A percentile compares a stretch with the other conserved stretches of the same genome.
phyloP scores from a whole-genome alignment of 2,329 filamentous ascomycete genomes.

The Epichloe scottii region DNA sequence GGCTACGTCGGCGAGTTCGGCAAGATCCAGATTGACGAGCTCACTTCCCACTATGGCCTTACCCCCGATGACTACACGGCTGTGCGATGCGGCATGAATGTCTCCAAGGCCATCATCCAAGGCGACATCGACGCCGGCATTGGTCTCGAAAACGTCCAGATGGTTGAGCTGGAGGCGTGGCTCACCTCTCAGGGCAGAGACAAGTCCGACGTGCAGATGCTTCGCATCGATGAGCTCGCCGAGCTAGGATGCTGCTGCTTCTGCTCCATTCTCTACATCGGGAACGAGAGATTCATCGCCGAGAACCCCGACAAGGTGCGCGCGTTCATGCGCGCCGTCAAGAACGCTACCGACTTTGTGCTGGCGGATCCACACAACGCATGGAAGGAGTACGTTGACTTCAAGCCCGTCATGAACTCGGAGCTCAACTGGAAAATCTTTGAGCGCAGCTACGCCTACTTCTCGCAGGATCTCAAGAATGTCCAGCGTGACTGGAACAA shows the following conservation, averaged over 20 bases:
- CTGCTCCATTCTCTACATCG: constrained; percentile 71
- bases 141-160: constrained; percentile 70
- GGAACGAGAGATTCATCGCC: constrained; percentile 58
- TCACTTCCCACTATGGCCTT: constrained; percentile 69
- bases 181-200: constrained; percentile 49
- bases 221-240: constrained; percentile 68
- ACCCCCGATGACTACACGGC: constrained; percentile 60
- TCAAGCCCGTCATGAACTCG: constrained; percentile 59
- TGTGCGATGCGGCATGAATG: constrained; percentile 71
- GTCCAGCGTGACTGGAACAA: constrained; percentile 64
- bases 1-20: constrained; percentile 73
- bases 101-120: constrained; percentile 61
- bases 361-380: constrained; percentile 49
- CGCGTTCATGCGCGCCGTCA: constrained; percentile 60
- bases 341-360: constrained; percentile 62
- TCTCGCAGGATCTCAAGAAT: constrained; percentile 63
- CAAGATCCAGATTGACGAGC: constrained; percentile 74
- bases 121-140: constrained; percentile 63
- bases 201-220: constrained; percentile 61
- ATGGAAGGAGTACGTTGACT: constrained; percentile 56
- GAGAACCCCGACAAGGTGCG: constrained; percentile 52
- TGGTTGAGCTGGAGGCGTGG: constrained; percentile 73
- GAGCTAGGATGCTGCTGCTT: constrained; percentile 76
- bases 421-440: constrained; percentile 66
- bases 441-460: constrained; percentile 66